These are phyloP conservation scores for Neurospora africana DNA, from an alignment of 495 filamentous ascomycete species.

Conservation along the genomic window DNA sequence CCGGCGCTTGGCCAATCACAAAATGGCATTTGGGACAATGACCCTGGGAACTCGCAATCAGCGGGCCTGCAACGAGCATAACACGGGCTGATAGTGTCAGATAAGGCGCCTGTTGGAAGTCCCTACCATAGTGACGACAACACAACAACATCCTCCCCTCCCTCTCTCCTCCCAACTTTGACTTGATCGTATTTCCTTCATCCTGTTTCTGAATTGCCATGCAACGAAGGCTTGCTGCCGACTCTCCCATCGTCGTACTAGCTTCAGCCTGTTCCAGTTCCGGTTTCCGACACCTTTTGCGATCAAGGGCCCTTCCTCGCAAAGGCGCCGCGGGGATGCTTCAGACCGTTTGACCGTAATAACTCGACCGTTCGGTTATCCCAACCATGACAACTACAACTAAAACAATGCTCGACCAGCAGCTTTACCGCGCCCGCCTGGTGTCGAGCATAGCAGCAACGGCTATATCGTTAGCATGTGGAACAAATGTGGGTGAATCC, in stretches of 20 bases:
- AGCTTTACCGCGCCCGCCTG: conserved; percentile 47
- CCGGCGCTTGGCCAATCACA: conserved; percentile 1
- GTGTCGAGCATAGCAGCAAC: conserved; percentile 80
- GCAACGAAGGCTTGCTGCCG: neutral
- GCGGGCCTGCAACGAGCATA: neutral
- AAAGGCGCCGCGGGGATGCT: neutral
- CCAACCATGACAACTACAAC: neutral
- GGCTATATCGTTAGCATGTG: conserved; percentile 75
- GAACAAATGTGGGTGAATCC: conserved; percentile 62
- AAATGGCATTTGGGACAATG: neutral
- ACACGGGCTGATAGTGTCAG: neutral
- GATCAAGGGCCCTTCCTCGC: neutral
- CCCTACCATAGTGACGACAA: neutral
- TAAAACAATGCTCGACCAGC: conserved; percentile 20
- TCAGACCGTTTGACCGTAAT: neutral
- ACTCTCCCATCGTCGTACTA: neutral
- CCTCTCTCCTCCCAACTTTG: neutral
- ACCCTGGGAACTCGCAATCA: conserved; percentile 11
- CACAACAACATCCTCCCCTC: neutral
- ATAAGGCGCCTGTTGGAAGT: neutral
- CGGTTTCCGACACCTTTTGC: neutral
- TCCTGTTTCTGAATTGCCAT: neutral
- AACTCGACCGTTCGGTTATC: neutral
- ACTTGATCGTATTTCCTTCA: neutral
- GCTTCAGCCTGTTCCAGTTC: neutral